A percentile compares a stretch with the other conserved stretches of the same genome.
phyloP scores from a whole-genome alignment of 345 rosid species.

The Eucalyptus curtisii region DNA sequence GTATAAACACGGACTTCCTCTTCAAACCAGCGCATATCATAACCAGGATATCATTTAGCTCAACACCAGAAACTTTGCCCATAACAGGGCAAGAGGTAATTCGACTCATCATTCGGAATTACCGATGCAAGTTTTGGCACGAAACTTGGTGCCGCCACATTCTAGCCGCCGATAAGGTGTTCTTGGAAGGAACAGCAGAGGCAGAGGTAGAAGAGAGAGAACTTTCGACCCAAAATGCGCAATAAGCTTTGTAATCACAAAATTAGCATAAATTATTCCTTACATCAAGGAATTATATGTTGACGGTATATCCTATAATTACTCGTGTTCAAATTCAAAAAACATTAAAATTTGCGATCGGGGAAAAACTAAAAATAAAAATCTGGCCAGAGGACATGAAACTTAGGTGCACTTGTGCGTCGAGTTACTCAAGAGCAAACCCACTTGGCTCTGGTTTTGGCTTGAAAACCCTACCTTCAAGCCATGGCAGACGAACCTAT shows the following conservation, averaged over 20 bases:
- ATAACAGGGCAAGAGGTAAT: neutral
- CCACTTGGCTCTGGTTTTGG: neutral
- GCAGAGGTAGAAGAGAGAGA: too few relatives aligned
- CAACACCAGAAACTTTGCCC: too few relatives aligned
- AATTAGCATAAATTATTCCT: neutral
- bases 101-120: fast-evolving
- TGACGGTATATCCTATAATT: neutral
- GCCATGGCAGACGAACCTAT: neutral
- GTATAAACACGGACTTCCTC: too few relatives aligned
- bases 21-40: too few relatives aligned
- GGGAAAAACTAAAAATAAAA: neutral
- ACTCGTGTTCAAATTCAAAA: neutral
- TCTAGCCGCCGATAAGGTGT: neutral
- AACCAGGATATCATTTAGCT: too few relatives aligned
- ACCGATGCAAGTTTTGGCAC: neutral
- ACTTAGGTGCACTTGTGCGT: neutral
- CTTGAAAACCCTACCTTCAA: neutral
- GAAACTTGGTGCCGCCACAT: neutral
- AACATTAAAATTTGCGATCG: neutral
- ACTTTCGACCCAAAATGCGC: neutral
- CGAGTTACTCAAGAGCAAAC: neutral
- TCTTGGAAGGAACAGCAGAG: neutral
- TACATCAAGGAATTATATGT: neutral
- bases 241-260: neutral
- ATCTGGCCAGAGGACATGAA: neutral